Base-by-base conservation (phyloP, 1,284 basidiomycete species). In the Sanghuangporus baumii region DNA sequence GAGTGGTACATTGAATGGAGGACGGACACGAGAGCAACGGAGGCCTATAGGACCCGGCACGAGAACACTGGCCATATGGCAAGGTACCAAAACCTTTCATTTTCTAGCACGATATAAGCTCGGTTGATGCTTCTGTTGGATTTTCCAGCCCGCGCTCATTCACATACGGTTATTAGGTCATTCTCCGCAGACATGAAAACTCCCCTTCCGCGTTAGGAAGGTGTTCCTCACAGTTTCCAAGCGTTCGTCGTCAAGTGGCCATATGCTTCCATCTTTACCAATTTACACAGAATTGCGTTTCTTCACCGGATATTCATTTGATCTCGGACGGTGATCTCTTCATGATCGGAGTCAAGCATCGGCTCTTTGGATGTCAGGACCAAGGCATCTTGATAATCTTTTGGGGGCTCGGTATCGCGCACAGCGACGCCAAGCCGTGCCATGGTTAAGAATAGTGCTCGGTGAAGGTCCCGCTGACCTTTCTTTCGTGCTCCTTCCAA, bases 351-450 rank as follows among this genome's bases (percentile, higher is more conserved):
- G 7, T 3, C 43, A n/a, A 2, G 16, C 12, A 41, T 41, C 40
- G 16, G 43, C 16, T 46, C 43, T 46, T 46, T 18, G 20, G 40
- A 7, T n/a, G 16, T 46, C 16, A 18, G 16, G 14, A 46, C 14
- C 18, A 16, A 16, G 43, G 43, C 43, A 16, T 46, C 43, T 6
- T 6, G 43, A 46, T 46, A 18, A 46, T n/a, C 43, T n/a, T 2
- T 14, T n/a, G 50, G 14, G 7, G 50, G 20, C 20, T 61, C 54
- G 26, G 9, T 16, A 6, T 64, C 63, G 18, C 34, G 51, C 23
- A 63, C 50, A 40, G 18, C 31, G 26, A 61, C 31, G 2, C 63
- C 63, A 18, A 61, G 50, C 23, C 63, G 47, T 20, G 48, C 54
- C 36, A 61, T 23, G 38, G 37, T 37, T 38, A 65, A 18, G 46